A percentile compares a stretch with the other conserved stretches of the same genome.
Conservation (phyloP, 768 basidiomycete genomes). For the Leccinum pellstonianum region DNA sequence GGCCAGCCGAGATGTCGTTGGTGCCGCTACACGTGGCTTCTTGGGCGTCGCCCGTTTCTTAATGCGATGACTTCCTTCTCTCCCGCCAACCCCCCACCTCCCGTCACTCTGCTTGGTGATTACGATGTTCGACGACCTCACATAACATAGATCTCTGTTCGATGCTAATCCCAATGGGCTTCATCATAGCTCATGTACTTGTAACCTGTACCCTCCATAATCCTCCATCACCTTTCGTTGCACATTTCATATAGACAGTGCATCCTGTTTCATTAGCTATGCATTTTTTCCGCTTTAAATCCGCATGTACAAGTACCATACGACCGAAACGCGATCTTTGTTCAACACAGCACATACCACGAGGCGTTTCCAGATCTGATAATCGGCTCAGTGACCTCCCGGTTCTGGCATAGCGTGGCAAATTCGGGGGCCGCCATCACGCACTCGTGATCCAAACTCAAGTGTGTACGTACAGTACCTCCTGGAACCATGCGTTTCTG, state of each 20-base stretch:
- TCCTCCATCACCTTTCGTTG: background rate
- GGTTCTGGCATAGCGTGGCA: too few species aligned
- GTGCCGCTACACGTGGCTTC: conserved; percentile 8
- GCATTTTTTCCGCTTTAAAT: background rate
- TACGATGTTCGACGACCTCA: background rate
- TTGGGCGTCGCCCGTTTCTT: conserved; percentile 10
- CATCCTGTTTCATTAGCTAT: background rate
- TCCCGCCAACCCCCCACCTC: background rate
- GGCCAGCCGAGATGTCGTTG: background rate
- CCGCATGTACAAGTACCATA: background rate
- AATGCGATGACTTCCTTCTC: conserved; percentile 8
- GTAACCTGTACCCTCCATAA: background rate
- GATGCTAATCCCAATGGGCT: background rate
- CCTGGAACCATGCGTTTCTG: too few species aligned
- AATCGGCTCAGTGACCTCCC: too few species aligned
- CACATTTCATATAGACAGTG: background rate
- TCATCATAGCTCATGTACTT: background rate
- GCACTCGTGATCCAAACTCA: too few species aligned
- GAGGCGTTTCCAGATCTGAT: background rate
- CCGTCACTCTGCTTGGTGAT: background rate
- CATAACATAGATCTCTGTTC: background rate
- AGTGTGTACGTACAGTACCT: too few species aligned
- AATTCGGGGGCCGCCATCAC: too few species aligned
- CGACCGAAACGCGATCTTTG: background rate
- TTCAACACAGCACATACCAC: background rate